phyloP scores from a whole-genome alignment of 2,329 filamentous ascomycete genomes.

The Penicillium sp. region DNA sequence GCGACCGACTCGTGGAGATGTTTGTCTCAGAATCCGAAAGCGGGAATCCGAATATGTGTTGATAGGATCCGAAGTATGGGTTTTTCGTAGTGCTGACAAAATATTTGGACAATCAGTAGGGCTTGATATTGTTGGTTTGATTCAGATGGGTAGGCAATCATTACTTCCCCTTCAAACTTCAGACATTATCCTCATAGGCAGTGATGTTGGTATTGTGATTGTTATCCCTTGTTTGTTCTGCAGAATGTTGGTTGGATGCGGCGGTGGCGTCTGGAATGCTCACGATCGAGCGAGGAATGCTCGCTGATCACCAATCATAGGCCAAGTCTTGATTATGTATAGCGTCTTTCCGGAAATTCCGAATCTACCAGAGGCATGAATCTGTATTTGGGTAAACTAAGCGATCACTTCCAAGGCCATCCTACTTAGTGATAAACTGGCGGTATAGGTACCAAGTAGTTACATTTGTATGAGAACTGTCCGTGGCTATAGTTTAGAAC shows the following conservation, averaged over 20 bases:
- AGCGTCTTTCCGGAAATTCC: too few relatives aligned
- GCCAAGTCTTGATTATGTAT: background rate
- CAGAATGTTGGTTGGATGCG: background rate
- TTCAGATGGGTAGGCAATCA: background rate
- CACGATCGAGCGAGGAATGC: background rate
- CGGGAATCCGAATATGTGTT: background rate
- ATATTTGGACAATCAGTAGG: conserved; percentile 10
- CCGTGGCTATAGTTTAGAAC: too few relatives aligned
- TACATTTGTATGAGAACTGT: too few relatives aligned
- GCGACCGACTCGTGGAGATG: background rate
- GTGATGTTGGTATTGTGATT: background rate
- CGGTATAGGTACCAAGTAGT: too few relatives aligned
- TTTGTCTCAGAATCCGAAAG: background rate
- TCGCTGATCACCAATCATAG: background rate
- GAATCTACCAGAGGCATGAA: too few relatives aligned
- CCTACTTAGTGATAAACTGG: too few relatives aligned
- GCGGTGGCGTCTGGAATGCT: background rate
- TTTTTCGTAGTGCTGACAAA: conserved; percentile 1
- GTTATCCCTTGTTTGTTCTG: background rate
- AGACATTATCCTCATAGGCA: background rate
- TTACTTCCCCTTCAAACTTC: background rate
- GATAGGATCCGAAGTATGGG: background rate
- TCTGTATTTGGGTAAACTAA: too few relatives aligned
- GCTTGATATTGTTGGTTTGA: conserved; percentile 9
- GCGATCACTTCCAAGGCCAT: too few relatives aligned